phyloP scores from a whole-genome alignment of 2,329 filamentous ascomycete species.

The Xylariaceae sp. region DNA sequence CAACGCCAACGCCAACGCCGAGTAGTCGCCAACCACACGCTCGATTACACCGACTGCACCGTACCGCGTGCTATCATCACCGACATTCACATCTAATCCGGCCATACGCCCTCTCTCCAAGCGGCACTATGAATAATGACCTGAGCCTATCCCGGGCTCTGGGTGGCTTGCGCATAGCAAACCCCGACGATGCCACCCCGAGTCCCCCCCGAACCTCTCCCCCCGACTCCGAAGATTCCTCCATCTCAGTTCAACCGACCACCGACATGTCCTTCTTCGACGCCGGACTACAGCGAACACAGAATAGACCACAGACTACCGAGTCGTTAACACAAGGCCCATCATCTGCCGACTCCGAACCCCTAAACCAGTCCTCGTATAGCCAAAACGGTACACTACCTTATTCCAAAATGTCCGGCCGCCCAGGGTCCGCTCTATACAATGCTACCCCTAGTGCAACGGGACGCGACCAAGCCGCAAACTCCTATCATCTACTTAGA shows the following conservation, averaged over 20 bases:
- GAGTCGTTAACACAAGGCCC: conserved; percentile 21
- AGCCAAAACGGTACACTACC: conserved; percentile 22
- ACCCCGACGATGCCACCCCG: conserved; percentile 69
- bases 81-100: not conserved
- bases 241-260: conserved; percentile 20
- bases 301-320: conserved; percentile 19
- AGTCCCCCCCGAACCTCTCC: conserved; percentile 30
- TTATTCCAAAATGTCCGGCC: conserved; percentile 28
- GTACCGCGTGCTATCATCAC: not conserved
- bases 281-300: conserved; percentile 22
- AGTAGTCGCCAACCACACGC: not conserved
- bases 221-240: conserved; percentile 30
- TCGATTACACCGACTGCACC: conserved; percentile 2
- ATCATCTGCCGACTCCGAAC: conserved; percentile 24
- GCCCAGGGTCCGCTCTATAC: conserved; percentile 33
- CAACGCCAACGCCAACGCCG: not conserved
- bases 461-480: conserved; percentile 33
- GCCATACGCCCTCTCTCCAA: not conserved
- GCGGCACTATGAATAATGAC: conserved; percentile 72
- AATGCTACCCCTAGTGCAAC: conserved; percentile 22
- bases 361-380: conserved; percentile 23
- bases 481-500: conserved; percentile 41
- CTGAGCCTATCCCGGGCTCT: conserved; percentile 87
- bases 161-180: conserved; percentile 92
- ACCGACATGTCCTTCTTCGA: conserved; percentile 20